These are phyloP conservation scores for Tephrocybe sp. DNA, from an alignment of 768 basidiomycete species.

Conservation along the genomic window DNA sequence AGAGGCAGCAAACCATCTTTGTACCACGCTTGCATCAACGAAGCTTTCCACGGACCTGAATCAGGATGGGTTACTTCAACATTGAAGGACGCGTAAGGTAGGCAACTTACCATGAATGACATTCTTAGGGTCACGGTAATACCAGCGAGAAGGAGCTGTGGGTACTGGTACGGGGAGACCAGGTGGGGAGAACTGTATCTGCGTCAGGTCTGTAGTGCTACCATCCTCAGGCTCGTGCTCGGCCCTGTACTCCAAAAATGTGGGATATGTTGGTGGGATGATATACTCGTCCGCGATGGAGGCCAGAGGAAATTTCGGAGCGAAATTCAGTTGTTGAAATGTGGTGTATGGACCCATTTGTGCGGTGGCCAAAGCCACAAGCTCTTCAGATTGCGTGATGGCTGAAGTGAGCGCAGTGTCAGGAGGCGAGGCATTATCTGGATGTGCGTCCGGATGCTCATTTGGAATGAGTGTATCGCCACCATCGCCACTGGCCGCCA, in stretches of 20 bases:
- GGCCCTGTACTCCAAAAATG: constrained; percentile 70
- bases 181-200: constrained; percentile 75
- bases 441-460: constrained; percentile 41
- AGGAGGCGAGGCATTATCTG: constrained; percentile 27
- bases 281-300: constrained; percentile 89
- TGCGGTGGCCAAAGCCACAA: constrained; percentile 64
- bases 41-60: constrained; percentile 84
- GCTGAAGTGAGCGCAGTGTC: constrained; percentile 36
- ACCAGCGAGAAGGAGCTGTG: constrained; percentile 74
- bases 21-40: constrained; percentile 88
- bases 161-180: constrained; percentile 74
- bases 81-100: no score
- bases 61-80: not conserved
- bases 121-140: constrained; percentile 81
- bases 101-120: constrained; percentile 66
- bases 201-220: constrained; percentile 47
- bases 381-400: constrained; percentile 59
- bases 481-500: constrained; percentile 33
- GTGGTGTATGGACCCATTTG: constrained; percentile 86
- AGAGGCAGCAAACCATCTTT: constrained; percentile 81
- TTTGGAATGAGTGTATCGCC: constrained; percentile 36
- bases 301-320: constrained; percentile 86
- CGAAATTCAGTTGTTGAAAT: constrained; percentile 86
- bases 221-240: constrained; percentile 60
- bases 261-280: constrained; percentile 87